These are phyloP conservation scores for Holtermanniella nyarrowii DNA, from an alignment of 768 basidiomycete genomes.

Conservation along the genomic window DNA sequence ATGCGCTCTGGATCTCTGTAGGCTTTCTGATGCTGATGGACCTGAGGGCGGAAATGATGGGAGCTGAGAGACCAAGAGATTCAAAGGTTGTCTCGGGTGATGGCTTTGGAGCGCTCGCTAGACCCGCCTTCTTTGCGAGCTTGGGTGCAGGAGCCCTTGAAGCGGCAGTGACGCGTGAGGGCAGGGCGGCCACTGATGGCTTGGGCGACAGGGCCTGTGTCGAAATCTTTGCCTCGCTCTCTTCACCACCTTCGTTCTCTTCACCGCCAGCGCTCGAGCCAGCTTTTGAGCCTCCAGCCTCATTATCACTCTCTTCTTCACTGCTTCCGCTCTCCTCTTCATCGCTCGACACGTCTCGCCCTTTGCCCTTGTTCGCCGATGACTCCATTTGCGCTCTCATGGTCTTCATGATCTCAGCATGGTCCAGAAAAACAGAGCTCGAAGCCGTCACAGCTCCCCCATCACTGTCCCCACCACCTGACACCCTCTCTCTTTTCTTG, in stretches of 20 bases:
- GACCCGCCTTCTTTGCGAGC: not conserved
- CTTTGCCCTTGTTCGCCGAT: slow-evolving; percentile 18
- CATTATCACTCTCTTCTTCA: slow-evolving; percentile 1
- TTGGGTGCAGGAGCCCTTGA: slow-evolving; percentile 1
- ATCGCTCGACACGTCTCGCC: slow-evolving; percentile 7
- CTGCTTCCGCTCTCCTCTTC: slow-evolving; percentile 2
- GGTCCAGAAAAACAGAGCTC: slow-evolving; percentile 20
- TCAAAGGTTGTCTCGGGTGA: slow-evolving; percentile 32
- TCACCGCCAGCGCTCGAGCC: slow-evolving; percentile 3
- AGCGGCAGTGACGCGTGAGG: slow-evolving; percentile 8
- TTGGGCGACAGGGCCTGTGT: not conserved
- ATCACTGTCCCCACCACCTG: no score
- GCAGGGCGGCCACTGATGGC: not conserved
- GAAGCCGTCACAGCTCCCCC: no score
- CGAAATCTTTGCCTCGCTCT: not conserved
- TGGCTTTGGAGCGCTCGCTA: slow-evolving; percentile 13
- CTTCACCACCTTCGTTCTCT: slow-evolving; percentile 6
- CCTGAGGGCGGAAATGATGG: slow-evolving; percentile 55
- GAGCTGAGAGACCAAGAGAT: slow-evolving; percentile 42
- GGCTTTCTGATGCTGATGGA: slow-evolving; percentile 77
- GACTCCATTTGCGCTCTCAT: slow-evolving; percentile 15
- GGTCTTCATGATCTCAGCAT: slow-evolving; percentile 24
- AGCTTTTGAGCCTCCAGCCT: slow-evolving; percentile 2
- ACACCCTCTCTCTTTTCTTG: no score
- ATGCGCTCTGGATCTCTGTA: slow-evolving; percentile 79